Evolutionary conservation across 176 grass and related monocot species (phyloP).

Genomic region (Thinopyrum elongatum): DNA sequence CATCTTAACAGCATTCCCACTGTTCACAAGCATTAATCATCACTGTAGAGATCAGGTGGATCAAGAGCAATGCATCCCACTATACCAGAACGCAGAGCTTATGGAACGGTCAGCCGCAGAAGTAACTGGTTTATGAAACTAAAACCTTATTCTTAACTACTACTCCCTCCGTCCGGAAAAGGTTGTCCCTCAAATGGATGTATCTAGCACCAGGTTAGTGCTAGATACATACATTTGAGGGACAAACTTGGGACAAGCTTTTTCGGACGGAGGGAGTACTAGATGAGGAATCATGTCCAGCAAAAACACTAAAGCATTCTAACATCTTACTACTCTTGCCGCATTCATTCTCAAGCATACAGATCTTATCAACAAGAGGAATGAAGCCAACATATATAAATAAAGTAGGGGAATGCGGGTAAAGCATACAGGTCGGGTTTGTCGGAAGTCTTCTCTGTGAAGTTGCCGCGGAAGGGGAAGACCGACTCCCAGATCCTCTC

Average conservation of each 20-base stretch:
- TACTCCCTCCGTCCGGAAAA: too few relatives aligned
- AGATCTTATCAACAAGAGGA: not conserved
- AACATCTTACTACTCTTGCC: not conserved
- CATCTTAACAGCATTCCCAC: not conserved
- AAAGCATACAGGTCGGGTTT: slow-evolving; percentile 85
- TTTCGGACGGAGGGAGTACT: too few relatives aligned
- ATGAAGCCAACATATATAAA: not conserved
- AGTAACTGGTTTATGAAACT: not conserved
- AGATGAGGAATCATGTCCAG: not conserved
- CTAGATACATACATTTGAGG: too few relatives aligned
- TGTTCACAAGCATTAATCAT: not conserved
- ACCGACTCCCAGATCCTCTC: slow-evolving; percentile 93
- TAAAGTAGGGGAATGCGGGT: not conserved
- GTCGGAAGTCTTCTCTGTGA: slow-evolving; percentile 90
- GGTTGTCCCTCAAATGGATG: too few relatives aligned
- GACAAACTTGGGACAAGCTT: too few relatives aligned
- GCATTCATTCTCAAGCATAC: not conserved
- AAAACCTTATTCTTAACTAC: not conserved
- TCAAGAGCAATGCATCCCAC: not conserved
- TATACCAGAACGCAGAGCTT: not conserved
- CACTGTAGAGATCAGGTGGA: not conserved
- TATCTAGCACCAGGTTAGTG: too few relatives aligned
- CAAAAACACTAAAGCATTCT: not conserved
- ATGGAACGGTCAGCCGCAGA: not conserved
- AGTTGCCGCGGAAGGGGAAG: slow-evolving; percentile 88